Evolutionary conservation across 306 rosid genomes (phyloP), one percentile per base, ranked within the genome.

Genomic region (Acacia crassicarpa): DNA sequence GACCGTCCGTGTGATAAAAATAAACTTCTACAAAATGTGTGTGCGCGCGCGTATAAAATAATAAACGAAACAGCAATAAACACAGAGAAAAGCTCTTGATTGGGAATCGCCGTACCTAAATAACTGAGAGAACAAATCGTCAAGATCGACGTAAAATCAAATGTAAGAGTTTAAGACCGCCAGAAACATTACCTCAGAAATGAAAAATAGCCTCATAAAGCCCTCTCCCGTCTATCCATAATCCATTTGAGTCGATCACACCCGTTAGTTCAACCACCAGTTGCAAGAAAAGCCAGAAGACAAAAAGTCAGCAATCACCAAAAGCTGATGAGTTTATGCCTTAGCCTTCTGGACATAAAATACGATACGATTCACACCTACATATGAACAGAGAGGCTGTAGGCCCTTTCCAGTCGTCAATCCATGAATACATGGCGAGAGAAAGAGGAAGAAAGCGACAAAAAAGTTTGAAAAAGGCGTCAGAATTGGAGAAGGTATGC

Each of bases 301-400:
- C 46, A 76, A 67, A 72, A 76, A 20, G 86, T 84, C 76, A 75
- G 56, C 80, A 74, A 76, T 84, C 10, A 63, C 0, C n/a, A 30
- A 84, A 82, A 82, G 88, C 75, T 46, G 25, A 40, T 43, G 72
- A 80, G 77, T 82, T 82, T 80, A 70, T 44, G 82, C 62, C 8
- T 69, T 74, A 58, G 2, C 54, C 33, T 74, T 75, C 75, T 27
- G 68, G 67, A 51, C 81, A 22, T 40, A 44, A 15, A 61, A n/a
- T 14, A 32, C 35, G 13, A 12, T 10, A 72, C 25, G 77, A 76
- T 53, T 71, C 54, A 35, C 49, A 81, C 58, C 76, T 27, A 33
- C 73, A 38, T 70, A 20, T 22, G 62, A 4, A 27, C 41, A 25
- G 70, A 49, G 35, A 40, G 43, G 22, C 16, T 35, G 62, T 69